Conservation (phyloP, 257 asterid genomes). For the Primulina huaijiensis region DNA sequence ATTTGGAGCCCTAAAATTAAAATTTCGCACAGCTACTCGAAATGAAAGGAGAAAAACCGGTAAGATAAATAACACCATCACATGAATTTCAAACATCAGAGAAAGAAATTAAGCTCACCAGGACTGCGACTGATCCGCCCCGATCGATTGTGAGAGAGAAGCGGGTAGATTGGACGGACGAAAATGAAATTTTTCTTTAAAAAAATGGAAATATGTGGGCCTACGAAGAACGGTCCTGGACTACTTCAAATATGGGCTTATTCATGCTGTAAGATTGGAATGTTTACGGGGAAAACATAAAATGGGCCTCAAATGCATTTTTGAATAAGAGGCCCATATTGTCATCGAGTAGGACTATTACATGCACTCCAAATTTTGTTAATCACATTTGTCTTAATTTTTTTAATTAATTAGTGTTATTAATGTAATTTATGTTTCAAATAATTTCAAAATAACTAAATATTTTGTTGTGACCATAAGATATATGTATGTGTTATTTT, state of each 20-base stretch:
- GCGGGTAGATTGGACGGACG: background rate
- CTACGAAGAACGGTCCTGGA: background rate
- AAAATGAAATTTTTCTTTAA: background rate
- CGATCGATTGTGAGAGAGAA: constrained; percentile 21
- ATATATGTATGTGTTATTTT: too few relatives aligned
- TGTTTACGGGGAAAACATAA: too few relatives aligned
- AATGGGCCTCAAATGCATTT: background rate
- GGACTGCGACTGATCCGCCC: constrained; percentile 33
- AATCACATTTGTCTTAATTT: too few relatives aligned
- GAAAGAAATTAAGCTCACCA: constrained; percentile 31
- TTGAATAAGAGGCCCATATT: too few relatives aligned
- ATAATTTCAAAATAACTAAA: too few relatives aligned
- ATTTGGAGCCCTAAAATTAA: constrained; percentile 31
- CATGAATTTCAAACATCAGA: background rate
- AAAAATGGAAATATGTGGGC: background rate
- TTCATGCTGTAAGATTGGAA: too few relatives aligned
- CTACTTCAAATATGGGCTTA: background rate
- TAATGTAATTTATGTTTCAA: too few relatives aligned
- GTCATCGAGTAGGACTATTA: too few relatives aligned
- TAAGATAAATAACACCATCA: background rate
- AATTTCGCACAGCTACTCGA: constrained; percentile 1
- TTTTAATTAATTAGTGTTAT: too few relatives aligned
- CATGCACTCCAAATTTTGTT: too few relatives aligned
- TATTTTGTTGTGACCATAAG: too few relatives aligned
- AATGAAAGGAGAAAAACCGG: background rate